phyloP scores from a whole-genome alignment of 179 eudicot species.

The Actinidia polygama region DNA sequence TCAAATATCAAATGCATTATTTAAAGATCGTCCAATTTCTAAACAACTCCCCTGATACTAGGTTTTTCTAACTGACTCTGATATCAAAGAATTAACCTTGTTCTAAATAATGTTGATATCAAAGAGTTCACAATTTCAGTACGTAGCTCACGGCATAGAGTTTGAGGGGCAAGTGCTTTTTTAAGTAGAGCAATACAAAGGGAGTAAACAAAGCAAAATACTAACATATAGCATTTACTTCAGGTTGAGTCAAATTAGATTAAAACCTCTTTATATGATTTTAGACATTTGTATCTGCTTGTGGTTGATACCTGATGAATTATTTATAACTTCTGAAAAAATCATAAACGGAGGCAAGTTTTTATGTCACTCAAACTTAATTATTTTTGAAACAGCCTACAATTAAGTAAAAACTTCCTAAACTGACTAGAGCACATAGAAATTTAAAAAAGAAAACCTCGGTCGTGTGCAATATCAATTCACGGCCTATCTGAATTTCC shows the following conservation, averaged over 20 bases:
- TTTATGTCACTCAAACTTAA: no score
- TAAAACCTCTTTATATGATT: not conserved
- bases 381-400: no score
- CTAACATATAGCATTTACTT: not conserved
- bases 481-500: no score
- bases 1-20: not conserved
- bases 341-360: no score
- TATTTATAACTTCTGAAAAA: not conserved
- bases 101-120: not conserved
- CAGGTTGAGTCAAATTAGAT: not conserved
- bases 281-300: not conserved
- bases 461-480: no score
- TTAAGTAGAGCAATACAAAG: not conserved
- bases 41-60: not conserved
- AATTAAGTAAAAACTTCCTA: no score
- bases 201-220: not conserved
- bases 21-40: not conserved
- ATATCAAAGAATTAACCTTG: no score
- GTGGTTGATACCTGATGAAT: slow-evolving; percentile 1
- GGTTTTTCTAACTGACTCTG: no score
- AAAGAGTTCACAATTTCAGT: not conserved
- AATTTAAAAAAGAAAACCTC: no score
- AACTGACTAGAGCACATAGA: no score
- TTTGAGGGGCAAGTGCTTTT: not conserved
- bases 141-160: not conserved